Evolutionary conservation across 257 asterid species (phyloP).

Genomic region (Parsonsia alboflavescens): DNA sequence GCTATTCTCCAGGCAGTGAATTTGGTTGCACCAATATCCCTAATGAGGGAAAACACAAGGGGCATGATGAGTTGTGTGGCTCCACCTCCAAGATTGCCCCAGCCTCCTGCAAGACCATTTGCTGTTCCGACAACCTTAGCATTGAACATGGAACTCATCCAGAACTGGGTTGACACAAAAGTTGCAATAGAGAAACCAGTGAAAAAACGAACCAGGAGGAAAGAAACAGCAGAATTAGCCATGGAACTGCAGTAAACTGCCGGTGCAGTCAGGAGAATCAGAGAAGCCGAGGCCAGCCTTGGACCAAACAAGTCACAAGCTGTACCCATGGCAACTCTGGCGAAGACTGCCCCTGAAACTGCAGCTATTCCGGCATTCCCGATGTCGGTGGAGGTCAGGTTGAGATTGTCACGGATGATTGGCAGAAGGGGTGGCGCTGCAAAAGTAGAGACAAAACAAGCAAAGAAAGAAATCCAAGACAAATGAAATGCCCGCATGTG

Average conservation of each 20-base stretch:
- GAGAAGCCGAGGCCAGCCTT: constrained; percentile 61
- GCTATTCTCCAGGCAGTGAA: constrained; percentile 87
- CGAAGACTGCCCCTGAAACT: constrained; percentile 80
- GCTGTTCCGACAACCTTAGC: constrained; percentile 66
- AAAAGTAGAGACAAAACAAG: constrained; percentile 86
- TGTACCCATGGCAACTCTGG: constrained; percentile 78
- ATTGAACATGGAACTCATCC: constrained; percentile 89
- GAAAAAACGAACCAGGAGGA: constrained; percentile 64
- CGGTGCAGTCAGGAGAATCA: constrained; percentile 65
- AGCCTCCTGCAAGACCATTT: constrained; percentile 77
- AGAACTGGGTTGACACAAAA: constrained; percentile 82
- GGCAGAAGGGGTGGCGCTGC: constrained; percentile 87
- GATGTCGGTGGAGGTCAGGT: constrained; percentile 71
- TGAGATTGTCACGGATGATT: constrained; percentile 73
- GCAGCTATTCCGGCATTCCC: constrained; percentile 90
- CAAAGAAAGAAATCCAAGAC: constrained; percentile 77
- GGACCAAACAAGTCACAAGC: constrained; percentile 85
- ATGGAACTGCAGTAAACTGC: constrained; percentile 57
- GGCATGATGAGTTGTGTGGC: constrained; percentile 92
- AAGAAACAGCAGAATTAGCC: constrained; percentile 34
- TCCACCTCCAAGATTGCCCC: constrained; percentile 97
- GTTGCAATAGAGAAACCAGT: constrained; percentile 76
- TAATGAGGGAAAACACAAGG: constrained; percentile 41
- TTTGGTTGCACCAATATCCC: constrained; percentile 35
- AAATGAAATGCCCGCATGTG: constrained; percentile 91